Evolutionary conservation across 116 monocot species (phyloP), one percentile per base, ranked within the genome.

Genomic region (Zostera marina): DNA sequence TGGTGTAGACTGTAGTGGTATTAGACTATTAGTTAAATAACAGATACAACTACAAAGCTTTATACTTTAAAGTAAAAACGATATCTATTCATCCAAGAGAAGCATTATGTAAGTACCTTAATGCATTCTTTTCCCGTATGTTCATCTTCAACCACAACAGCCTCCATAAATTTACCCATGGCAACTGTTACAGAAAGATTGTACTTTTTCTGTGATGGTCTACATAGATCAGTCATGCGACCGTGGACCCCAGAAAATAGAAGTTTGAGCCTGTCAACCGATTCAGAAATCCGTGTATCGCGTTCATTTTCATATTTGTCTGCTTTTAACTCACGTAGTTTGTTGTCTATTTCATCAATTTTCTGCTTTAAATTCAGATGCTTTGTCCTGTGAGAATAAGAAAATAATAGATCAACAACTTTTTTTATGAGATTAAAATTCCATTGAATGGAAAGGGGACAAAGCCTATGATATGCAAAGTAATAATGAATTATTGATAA

Each of bases 131-230:
- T 98, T 67, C 96, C 96, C 52, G 85, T 85, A 58, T 64, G 65
- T 66, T 98, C 96, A 75, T 98, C 96, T 78, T 98, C 96, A 41
- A 98, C 96, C 2, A 98, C 96, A n/a, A 98, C 79, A 46, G 96
- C 96, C 71, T 98, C 96, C 96, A 98, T 98, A 73, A 89, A 89
- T 72, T 79, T 98, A 60, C 96, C 96, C 96, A 98, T 98, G 44
- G 96, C 96, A 72, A 98, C 96, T 64, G 96, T 98, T 44, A 98
- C 83, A 62, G 96, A 82, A 69, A 89, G 74, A 57, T 89, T 85
- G 62, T 74, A 98, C 59, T 83, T 98, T 59, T 80, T 89, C 45
- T 98, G 89, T 61, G 76, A 78, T 39, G 90, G 90, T 60, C 80
- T 89, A 38, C 96, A 98, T 39, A 89, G 81, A 63, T 98, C 90